Evolutionary conservation across 129 eudicot species (phyloP).

Genomic region (Arctium lappa): DNA sequence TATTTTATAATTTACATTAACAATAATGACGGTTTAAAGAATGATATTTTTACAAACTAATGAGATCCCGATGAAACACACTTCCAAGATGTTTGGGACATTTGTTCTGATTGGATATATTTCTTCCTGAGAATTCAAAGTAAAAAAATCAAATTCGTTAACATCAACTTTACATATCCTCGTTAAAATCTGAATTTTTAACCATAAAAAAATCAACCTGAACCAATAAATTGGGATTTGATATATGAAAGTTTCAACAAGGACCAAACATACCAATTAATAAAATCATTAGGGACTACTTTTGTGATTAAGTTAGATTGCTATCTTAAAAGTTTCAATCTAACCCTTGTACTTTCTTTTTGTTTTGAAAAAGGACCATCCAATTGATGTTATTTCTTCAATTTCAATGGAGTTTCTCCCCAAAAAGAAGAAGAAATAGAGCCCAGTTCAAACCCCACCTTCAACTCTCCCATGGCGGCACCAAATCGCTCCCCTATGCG

Average conservation of each 20-base stretch:
- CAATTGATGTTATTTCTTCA: background rate
- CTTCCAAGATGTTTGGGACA: too few species aligned
- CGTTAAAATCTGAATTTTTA: background rate
- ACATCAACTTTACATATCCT: background rate
- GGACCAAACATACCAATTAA: background rate
- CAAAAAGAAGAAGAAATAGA: background rate
- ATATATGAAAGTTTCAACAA: background rate
- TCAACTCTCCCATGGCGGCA: constrained; percentile 44
- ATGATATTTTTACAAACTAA: too few species aligned
- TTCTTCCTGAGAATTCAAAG: too few species aligned
- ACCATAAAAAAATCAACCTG: background rate
- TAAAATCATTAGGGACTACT: background rate
- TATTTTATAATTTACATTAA: too few species aligned
- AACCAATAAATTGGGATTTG: background rate
- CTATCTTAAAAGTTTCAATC: background rate
- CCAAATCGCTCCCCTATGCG: constrained; percentile 66
- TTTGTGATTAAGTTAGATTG: background rate
- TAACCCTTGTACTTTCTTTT: constrained; percentile 7
- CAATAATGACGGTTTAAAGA: background rate
- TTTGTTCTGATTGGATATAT: too few species aligned
- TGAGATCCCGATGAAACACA: background rate
- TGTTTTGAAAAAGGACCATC: background rate
- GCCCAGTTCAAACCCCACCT: constrained; percentile 31
- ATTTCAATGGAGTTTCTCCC: constrained; percentile 23
- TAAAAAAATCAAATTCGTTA: too few species aligned